A percentile compares a stretch with the other conserved stretches of the same genome.
phyloP scores from a whole-genome alignment of 2,329 filamentous ascomycete species.

The Colletotrichum sidae region DNA sequence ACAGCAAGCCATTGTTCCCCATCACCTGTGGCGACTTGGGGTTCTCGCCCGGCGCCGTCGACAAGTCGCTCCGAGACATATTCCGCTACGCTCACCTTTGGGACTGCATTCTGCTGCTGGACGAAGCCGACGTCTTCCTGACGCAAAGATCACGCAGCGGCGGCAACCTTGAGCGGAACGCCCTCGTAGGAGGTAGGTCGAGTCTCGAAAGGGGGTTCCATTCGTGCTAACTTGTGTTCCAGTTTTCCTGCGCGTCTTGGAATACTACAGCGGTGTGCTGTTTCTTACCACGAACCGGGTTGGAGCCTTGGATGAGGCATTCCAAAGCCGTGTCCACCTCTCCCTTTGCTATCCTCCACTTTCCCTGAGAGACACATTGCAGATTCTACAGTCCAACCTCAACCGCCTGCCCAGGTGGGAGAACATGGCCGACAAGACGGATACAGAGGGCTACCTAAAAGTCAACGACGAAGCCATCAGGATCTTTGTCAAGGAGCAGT shows the following conservation, averaged over 20 bases:
- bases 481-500: conserved; percentile 34
- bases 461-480: conserved; percentile 40
- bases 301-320: conserved; percentile 58
- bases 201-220: not conserved
- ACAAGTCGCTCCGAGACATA: conserved; percentile 39
- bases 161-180: conserved; percentile 38
- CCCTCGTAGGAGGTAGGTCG: conserved; percentile 40
- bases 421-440: conserved; percentile 27
- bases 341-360: conserved; percentile 49
- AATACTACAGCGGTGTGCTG: conserved; percentile 56
- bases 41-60: conserved; percentile 38
- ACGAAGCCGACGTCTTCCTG: conserved; percentile 46
- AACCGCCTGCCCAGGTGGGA: conserved; percentile 34
- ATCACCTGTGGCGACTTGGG: conserved; percentile 46
- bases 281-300: conserved; percentile 60
- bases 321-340: conserved; percentile 53
- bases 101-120: conserved; percentile 44
- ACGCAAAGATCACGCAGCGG: conserved; percentile 35
- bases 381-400: conserved; percentile 46
- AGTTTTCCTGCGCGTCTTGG: conserved; percentile 55
- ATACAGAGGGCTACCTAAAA: conserved; percentile 19
- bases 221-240: not conserved
- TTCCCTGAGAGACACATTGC: conserved; percentile 37
- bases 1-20: conserved; percentile 41
- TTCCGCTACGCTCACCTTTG: conserved; percentile 42